Evolutionary conservation across 2,329 filamentous ascomycete species (phyloP), one percentile per base, ranked within the genome.

Genomic region (Beauveria bassiana): DNA sequence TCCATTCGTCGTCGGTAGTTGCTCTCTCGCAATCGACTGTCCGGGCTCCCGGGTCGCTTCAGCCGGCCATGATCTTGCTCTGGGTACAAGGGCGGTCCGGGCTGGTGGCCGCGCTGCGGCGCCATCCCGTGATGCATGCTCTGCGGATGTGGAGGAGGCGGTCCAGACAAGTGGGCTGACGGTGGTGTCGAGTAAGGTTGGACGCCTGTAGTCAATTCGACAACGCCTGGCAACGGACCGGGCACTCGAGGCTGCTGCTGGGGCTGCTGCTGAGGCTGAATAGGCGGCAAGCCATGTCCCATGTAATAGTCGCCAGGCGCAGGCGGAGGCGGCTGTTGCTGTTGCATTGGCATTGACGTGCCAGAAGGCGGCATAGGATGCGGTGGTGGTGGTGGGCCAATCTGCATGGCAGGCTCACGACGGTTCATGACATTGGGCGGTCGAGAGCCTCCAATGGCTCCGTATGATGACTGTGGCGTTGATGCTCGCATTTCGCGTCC

Each of bases 131-230:
- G 59, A n/a, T 55, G 59, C 43, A 56, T 51, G 16, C 28, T 28
- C 20, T 50, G 56, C 38, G 40, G 56, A 18, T 50, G 56, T 26
- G 40, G 50, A 22, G 54, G 47, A n/a, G 56, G 43, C 12, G 61
- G 45, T 31, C 24, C 43, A 9, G 50, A 12, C 20, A 40, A 5
- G 45, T 56, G 55, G 9, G 12, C 31, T 46, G 68, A 66, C 2
- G 67, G 64, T 5, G 81, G 81, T n/a, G 81, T 81, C 65, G 75
- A 81, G 69, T 86, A 87, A 0, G 83, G 82, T 65, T 81, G 85
- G 38, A 86, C 76, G 14, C 85, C 85, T 0, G 84, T 87, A 2
- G 85, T 87, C 66, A 88, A 77, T 69, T 88, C 85, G 42, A 82
- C 80, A 18, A 88, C 77, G 56, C 84, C 80, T 1, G 85, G 85